Percentiles rank a stretch among this genome's conserved stretches.
Conservation (phyloP, 1,284 basidiomycete genomes). For the Naganishia cerealis region DNA sequence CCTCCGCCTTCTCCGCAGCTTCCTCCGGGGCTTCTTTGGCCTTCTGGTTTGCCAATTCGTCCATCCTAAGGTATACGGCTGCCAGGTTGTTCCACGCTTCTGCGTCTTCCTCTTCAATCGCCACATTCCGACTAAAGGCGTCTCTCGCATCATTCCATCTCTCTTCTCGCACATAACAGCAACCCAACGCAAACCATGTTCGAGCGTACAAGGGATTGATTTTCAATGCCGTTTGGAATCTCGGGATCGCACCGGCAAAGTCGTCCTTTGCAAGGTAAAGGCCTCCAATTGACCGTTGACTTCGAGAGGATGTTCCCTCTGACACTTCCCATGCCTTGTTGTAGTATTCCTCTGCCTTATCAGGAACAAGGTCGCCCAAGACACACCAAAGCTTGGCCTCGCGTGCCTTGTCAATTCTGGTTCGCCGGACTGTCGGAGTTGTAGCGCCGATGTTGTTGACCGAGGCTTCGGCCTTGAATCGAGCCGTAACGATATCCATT, state of each 20-base stretch:
- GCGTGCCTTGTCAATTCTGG: conserved; percentile 66
- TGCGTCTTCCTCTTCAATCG: conserved; percentile 90
- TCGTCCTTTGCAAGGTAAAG: conserved; percentile 71
- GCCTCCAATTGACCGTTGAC: conserved; percentile 86
- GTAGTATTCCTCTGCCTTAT: conserved; percentile 70
- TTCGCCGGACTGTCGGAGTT: conserved; percentile 53
- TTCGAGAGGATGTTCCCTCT: conserved; percentile 73
- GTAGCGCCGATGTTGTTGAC: conserved; percentile 30
- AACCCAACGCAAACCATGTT: conserved; percentile 94
- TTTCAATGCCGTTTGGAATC: conserved; percentile 69
- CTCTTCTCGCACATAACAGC: conserved; percentile 76
- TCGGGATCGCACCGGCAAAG: conserved; percentile 66
- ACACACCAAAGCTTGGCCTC: conserved; percentile 95
- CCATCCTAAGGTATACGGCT: conserved; percentile 82
- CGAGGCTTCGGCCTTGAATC: conserved; percentile 60
- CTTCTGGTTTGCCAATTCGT: conserved; percentile 52
- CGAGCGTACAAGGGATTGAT: conserved; percentile 87
- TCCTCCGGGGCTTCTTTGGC: conserved; percentile 42
- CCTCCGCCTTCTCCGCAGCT: conserved; percentile 32
- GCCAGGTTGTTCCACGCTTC: conserved; percentile 99
- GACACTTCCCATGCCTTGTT: conserved; percentile 81
- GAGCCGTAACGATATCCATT: conserved; percentile 68
- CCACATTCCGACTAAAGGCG: conserved; percentile 81
- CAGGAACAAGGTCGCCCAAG: conserved; percentile 72
- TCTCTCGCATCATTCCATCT: conserved; percentile 79